Evolutionary conservation across 2,329 filamentous ascomycete genomes (phyloP), one percentile per base, ranked within the genome.

Genomic region (Fusarium verrucosum): DNA sequence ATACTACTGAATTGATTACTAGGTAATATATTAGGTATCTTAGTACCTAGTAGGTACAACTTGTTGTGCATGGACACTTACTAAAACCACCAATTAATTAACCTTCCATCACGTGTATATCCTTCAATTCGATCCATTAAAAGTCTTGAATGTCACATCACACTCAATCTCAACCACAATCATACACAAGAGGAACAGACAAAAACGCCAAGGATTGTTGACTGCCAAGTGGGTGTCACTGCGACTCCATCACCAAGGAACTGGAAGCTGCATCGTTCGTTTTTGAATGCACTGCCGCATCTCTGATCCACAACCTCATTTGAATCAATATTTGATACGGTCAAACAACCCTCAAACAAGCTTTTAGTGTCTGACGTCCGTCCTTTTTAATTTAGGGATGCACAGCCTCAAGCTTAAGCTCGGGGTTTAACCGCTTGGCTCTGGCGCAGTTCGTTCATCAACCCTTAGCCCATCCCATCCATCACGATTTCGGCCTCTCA

Each of bases 401-500:
- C 57, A 62, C 42, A 61, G 58, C 50, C 58, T 46, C 49, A 43
- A 45, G 20, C 47, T 47, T 43, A 28, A 32, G 14, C 20, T 30
- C 26, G 36, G 47, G 10, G 26, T 45, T 55, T 55, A 32, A 56
- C 26, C 35, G 50, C 49, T 22, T 49, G 37, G 53, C 52, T 32
- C 30, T 30, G 19, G 22, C 49, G 37, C 49, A 47, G 25, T 55
- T 54, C 33, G 22, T 38, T 28, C n/a, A n/a, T n/a, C n/a, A 26
- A 50, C 16, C 14, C 33, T 35, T 40, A 40, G 58, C 41, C 25
- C 32, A 35, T 46, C 45, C 19, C 22, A 51, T 23, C 36, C 40
- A 66, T 59, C 37, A 26, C 62, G 58, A 66, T 54, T 62, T 41
- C 37, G 57, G 32, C 44, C 44, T 50, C 33, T 43, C 28, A 40